Evolutionary conservation across 495 filamentous ascomycete species (phyloP), one percentile per base, ranked within the genome.

Genomic region (Choiromyces venosus): DNA sequence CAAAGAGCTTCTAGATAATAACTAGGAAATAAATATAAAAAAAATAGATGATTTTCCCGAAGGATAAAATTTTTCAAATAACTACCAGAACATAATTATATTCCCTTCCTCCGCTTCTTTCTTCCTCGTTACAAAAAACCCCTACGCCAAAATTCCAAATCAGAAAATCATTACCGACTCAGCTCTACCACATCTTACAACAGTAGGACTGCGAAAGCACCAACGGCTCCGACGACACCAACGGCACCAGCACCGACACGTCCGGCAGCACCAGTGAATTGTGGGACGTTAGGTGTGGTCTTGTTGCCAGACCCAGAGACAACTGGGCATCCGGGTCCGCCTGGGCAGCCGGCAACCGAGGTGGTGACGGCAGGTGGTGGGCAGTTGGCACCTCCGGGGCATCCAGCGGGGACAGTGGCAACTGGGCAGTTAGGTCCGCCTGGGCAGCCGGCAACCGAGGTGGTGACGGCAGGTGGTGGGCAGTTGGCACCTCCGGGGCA

Each of bases 401-500:
- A 74, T 39, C 14, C 64, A 6, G 67, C 12, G 33, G 64, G 61
- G n/a, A 36, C 42, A 8, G n/a, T 52, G 29, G 46, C 39, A 18
- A 75, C 33, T 36, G 37, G 56, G 65, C 70, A 72, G 19, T 37
- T 29, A 3, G 37, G 56, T 66, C 37, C 70, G 25, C 56, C 61
- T n/a, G 70, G 56, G 25, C 38, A 66, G 12, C n/a, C n/a, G n/a
- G 42, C 16, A 36, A 25, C 39, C 10, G 37, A 29, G 37, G 69
- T 19, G 25, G 10, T 52, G 18, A 36, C 35, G 33, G 65, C 66
- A 19, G 70, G 29, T 29, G 25, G 46, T 21, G 73, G 42, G 70
- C 73, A 74, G 70, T 74, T 36, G 37, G 37, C 14, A 37, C 73
- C 73, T 21, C 65, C 65, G 12, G 73, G 37, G 37, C 73, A 74